These are phyloP conservation scores for Trichosanthes cucumerina DNA, from an alignment of 306 rosid species.

Conservation along the genomic window DNA sequence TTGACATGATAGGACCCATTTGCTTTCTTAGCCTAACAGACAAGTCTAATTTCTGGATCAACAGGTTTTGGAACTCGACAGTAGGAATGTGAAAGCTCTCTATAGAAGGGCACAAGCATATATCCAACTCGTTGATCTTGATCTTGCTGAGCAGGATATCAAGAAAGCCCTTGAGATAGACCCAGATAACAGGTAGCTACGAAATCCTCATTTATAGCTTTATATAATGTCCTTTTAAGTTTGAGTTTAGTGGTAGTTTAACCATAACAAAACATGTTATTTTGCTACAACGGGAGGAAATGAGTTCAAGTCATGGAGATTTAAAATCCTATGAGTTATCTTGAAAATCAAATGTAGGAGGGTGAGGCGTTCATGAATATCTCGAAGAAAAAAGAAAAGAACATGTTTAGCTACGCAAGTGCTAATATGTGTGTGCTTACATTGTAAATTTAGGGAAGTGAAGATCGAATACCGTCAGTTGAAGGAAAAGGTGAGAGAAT, in stretches of 20 bases:
- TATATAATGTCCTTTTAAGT: not conserved
- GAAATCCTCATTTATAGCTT: too few species aligned
- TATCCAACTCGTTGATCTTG: conserved; percentile 29
- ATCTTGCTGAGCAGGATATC: conserved; percentile 34
- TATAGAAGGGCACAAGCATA: conserved; percentile 38
- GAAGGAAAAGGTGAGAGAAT: conserved; percentile 31
- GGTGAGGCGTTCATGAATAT: too few species aligned
- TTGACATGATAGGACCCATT: not conserved
- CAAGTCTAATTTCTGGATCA: not conserved
- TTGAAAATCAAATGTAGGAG: too few species aligned
- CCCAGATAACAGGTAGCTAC: conserved; percentile 25
- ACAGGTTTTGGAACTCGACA: conserved; percentile 30
- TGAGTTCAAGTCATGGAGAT: too few species aligned
- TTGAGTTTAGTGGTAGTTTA: not conserved
- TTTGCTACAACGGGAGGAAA: too few species aligned
- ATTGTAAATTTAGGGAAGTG: conserved; percentile 15
- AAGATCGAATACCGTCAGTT: conserved; percentile 19
- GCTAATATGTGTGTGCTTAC: not conserved
- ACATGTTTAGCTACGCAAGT: not conserved
- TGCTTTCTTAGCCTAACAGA: not conserved
- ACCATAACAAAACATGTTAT: not conserved
- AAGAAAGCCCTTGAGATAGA: conserved; percentile 36
- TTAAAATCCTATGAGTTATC: too few species aligned
- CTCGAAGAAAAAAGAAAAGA: not conserved
- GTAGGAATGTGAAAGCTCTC: conserved; percentile 32